These are phyloP conservation scores for Zygosaccharomyces rouxii DNA, from an alignment of 805 yeast species.

Conservation along the genomic window DNA sequence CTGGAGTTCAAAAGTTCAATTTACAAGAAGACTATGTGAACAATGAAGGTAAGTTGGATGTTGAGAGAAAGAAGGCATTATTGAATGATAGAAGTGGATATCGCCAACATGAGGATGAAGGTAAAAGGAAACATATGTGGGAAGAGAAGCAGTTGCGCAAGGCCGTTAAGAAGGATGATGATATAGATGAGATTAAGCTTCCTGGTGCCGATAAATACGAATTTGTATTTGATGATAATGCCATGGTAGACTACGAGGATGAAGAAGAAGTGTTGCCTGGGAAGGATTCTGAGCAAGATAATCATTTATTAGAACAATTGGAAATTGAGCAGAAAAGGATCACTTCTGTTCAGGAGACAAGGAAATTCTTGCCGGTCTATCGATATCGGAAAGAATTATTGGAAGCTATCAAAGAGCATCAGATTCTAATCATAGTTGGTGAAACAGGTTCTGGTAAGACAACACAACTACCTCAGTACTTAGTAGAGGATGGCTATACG, in stretches of 20 bases:
- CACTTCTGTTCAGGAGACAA: conserved; percentile 42
- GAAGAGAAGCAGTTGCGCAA: conserved; percentile 34
- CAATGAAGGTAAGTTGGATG: conserved; percentile 49
- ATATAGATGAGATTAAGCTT: conserved; percentile 27
- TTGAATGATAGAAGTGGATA: conserved; percentile 38
- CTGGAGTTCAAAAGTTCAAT: conserved; percentile 40
- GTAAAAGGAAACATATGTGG: conserved; percentile 35
- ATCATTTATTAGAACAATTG: conserved; percentile 17
- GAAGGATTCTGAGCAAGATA: conserved; percentile 32
- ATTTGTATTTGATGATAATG: conserved; percentile 68
- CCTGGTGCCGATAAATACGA: conserved; percentile 49
- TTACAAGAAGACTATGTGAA: conserved; percentile 57
- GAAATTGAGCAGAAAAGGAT: conserved; percentile 28
- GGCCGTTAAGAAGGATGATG: conserved; percentile 22
- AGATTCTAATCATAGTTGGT: conserved; percentile 71
- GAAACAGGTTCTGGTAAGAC: conserved; percentile 95
- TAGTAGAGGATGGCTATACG: conserved; percentile 78
- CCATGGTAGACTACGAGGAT: conserved; percentile 53
- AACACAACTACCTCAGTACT: conserved; percentile 85
- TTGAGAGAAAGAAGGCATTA: conserved; percentile 48
- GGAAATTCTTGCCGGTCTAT: conserved; percentile 73
- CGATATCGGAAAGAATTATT: conserved; percentile 56
- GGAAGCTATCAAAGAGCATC: conserved; percentile 55
- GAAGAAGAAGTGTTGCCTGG: conserved; percentile 30
- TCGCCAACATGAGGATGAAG: conserved; percentile 16